Evolutionary conservation across 2,329 filamentous ascomycete species (phyloP).

Genomic region (Aspergillus proliferans): DNA sequence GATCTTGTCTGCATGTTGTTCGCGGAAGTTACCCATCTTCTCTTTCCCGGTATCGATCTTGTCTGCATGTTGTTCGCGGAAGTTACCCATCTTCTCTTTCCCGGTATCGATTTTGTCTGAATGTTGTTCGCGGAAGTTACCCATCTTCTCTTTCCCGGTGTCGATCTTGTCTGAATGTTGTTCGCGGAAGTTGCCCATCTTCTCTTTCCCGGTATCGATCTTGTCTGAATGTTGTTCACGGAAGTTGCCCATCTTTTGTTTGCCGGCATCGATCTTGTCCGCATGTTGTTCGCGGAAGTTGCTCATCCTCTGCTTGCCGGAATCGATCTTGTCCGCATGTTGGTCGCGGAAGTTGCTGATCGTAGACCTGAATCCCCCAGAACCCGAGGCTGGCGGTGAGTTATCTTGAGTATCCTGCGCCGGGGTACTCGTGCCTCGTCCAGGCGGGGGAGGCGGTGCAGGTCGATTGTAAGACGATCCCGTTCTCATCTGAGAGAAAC

Average conservation of each 20-base stretch:
- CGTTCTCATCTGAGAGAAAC: slow-evolving; percentile 54
- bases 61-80: background rate
- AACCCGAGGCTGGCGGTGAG: slow-evolving; percentile 57
- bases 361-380: slow-evolving; percentile 44
- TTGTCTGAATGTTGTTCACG: slow-evolving; percentile 57
- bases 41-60: slow-evolving; percentile 2
- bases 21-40: slow-evolving; percentile 52
- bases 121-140: slow-evolving; percentile 26
- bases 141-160: slow-evolving; percentile 52
- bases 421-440: slow-evolving; percentile 48
- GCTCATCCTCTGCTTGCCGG: slow-evolving; percentile 53
- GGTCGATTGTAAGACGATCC: slow-evolving; percentile 8
- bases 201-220: slow-evolving; percentile 54
- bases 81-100: background rate
- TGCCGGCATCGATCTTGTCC: slow-evolving; percentile 59
- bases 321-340: slow-evolving; percentile 62
- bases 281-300: slow-evolving; percentile 36
- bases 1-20: slow-evolving; percentile 63
- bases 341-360: slow-evolving; percentile 58
- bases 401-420: slow-evolving; percentile 51
- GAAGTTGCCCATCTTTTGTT: slow-evolving; percentile 47
- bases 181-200: slow-evolving; percentile 42
- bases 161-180: slow-evolving; percentile 63
- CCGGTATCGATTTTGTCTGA: background rate
- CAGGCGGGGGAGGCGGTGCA: slow-evolving; percentile 25